phyloP scores from a whole-genome alignment of 441 rosid species.

The Jatropha multifida region DNA sequence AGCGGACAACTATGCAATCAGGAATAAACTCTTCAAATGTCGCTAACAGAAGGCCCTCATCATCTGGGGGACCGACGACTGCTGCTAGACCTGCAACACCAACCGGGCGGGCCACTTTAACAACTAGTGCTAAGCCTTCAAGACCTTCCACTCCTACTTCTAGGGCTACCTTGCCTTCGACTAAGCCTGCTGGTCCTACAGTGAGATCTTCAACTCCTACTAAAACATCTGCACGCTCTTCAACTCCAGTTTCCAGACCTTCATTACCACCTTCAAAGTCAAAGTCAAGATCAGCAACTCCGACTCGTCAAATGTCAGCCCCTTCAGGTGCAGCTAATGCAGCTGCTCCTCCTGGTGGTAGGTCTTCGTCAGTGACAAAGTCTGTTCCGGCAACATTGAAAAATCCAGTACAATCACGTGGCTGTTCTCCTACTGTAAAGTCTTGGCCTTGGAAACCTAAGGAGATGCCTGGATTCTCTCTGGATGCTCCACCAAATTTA shows the following conservation, averaged over 20 bases:
- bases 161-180: conserved; percentile 42
- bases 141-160: conserved; percentile 66
- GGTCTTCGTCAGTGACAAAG: conserved; percentile 57
- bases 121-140: conserved; percentile 43
- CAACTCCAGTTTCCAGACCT: conserved; percentile 54
- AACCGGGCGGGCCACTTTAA: conserved; percentile 42
- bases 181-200: conserved; percentile 40
- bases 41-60: conserved; percentile 52
- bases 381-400: conserved; percentile 37
- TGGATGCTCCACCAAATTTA: conserved; percentile 51
- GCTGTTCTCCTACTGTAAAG: conserved; percentile 46
- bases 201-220: conserved; percentile 52
- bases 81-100: conserved; percentile 54
- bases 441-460: conserved; percentile 57
- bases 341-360: conserved; percentile 36
- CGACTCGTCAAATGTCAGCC: conserved; percentile 33
- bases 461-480: conserved; percentile 53
- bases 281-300: conserved; percentile 44
- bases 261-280: conserved; percentile 38
- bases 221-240: conserved; percentile 48
- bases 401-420: conserved; percentile 43
- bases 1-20: conserved; percentile 29
- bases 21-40: conserved; percentile 33
- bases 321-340: conserved; percentile 33
- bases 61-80: conserved; percentile 43